Percentiles rank a stretch among this genome's conserved stretches.
Evolutionary conservation across 2,329 filamentous ascomycete genomes (phyloP).

Genomic region (Neofusicoccum cordaticola): DNA sequence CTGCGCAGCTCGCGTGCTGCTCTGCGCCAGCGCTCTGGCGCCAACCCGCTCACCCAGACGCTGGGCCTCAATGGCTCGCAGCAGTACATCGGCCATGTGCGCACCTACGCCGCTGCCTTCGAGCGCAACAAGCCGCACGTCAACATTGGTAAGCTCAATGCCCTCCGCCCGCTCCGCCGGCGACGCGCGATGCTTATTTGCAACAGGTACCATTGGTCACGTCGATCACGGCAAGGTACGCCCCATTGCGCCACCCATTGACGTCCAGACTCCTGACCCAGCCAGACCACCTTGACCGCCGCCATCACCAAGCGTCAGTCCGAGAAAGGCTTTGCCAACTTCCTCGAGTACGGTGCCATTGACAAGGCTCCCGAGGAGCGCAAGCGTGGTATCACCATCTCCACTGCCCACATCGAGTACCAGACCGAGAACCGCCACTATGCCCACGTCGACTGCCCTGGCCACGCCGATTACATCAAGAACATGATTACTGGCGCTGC

Average conservation of each 20-base stretch:
- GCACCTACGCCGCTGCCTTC: slow-evolving; percentile 64
- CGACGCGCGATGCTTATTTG: slow-evolving; percentile 19
- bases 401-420: slow-evolving; percentile 98
- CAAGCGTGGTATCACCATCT: slow-evolving; percentile 99
- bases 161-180: background rate
- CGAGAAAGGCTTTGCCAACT: slow-evolving; percentile 88
- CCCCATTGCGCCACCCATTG: slow-evolving; percentile 16
- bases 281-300: slow-evolving; percentile 91
- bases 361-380: slow-evolving; percentile 99
- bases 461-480: slow-evolving; percentile 99
- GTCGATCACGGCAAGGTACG: slow-evolving; percentile 98
- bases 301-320: slow-evolving; percentile 98
- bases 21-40: slow-evolving; percentile 61
- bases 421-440: slow-evolving; percentile 92
- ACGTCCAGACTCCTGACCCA: slow-evolving; percentile 20
- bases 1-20: slow-evolving; percentile 77
- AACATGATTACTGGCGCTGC: slow-evolving; percentile 99
- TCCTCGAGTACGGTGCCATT: slow-evolving; percentile 95
- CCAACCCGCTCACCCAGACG: slow-evolving; percentile 74
- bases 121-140: slow-evolving; percentile 95
- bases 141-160: slow-evolving; percentile 73
- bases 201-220: slow-evolving; percentile 90
- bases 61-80: slow-evolving; percentile 62
- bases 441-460: slow-evolving; percentile 98
- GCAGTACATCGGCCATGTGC: slow-evolving; percentile 63